Percentiles rank a stretch among this genome's conserved stretches.
These are phyloP conservation scores for Linnemannia zychae DNA, from an alignment of 192 early-diverging fungal species.

Conservation along the genomic window DNA sequence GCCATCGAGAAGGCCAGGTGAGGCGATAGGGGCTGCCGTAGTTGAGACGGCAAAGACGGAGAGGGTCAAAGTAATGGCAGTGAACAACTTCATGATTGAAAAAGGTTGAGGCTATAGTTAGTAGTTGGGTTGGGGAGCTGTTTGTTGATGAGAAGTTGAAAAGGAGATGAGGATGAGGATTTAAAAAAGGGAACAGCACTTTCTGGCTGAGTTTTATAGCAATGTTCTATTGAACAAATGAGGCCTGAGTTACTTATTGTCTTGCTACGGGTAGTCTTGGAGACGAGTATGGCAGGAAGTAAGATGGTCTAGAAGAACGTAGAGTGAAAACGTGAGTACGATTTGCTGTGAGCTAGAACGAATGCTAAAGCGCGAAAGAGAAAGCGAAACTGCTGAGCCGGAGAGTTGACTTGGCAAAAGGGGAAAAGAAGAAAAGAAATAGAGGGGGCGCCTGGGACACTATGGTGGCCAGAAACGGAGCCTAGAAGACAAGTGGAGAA, in stretches of 20 bases:
- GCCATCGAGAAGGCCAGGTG: not conserved
- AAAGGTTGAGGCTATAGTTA: not conserved
- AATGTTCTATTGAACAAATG: no score
- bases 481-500: not conserved
- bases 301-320: no score
- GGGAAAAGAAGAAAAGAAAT: not conserved
- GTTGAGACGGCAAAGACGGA: constrained; percentile 13
- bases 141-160: not conserved
- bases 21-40: not conserved
- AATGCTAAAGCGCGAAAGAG: no score
- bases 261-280: no score
- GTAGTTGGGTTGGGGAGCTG: not conserved
- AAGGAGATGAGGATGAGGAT: not conserved
- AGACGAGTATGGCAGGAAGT: no score
- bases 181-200: not conserved
- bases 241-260: no score
- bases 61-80: not conserved
- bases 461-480: not conserved
- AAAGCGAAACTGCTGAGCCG: not conserved
- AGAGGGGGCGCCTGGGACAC: not conserved
- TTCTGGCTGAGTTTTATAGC: not conserved
- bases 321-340: no score
- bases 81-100: constrained; percentile 7
- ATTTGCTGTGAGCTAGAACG: no score
- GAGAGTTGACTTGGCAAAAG: not conserved